A percentile compares a stretch with the other conserved stretches of the same genome.
Conservation (phyloP, 2,329 filamentous ascomycete genomes). For the Ceratocystis alfenasii region DNA sequence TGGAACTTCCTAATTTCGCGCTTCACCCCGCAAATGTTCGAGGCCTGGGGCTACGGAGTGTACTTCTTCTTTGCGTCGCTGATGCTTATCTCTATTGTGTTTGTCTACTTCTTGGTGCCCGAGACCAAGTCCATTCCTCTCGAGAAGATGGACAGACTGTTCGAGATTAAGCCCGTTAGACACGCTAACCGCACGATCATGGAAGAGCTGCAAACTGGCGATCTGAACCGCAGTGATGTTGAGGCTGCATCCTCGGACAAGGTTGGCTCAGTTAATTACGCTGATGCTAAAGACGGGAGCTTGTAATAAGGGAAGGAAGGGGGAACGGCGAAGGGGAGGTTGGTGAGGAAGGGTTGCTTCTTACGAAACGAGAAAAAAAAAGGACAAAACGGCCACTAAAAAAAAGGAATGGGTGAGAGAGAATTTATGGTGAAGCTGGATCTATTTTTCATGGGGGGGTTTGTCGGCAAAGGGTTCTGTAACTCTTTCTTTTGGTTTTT, state of each 20-base stretch:
- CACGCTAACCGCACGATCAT: conserved; percentile 36
- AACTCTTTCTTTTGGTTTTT: conserved; percentile 1
- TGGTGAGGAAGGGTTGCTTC: not conserved
- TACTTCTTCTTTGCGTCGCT: conserved; percentile 53
- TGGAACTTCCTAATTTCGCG: conserved; percentile 58
- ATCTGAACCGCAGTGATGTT: conserved; percentile 28
- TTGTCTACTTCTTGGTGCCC: conserved; percentile 51
- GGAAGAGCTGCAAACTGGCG: conserved; percentile 32
- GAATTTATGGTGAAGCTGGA: not conserved
- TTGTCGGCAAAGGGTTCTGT: not conserved
- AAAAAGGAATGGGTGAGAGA: not conserved
- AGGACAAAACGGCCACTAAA: not conserved
- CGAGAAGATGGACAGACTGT: conserved; percentile 53
- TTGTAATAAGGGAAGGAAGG: not conserved
- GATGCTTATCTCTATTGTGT: conserved; percentile 46
- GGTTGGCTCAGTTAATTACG: conserved; percentile 22
- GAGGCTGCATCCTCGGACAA: conserved; percentile 27
- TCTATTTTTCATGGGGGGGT: not conserved
- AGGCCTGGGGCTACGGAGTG: conserved; percentile 47
- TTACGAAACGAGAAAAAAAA: not conserved
- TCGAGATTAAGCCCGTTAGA: conserved; percentile 38
- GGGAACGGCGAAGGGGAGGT: not conserved
- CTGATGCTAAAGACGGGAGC: conserved; percentile 20
- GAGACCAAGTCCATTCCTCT: conserved; percentile 56
- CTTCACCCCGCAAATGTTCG: conserved; percentile 56